Percentiles rank a stretch among this genome's conserved stretches.
Conservation (phyloP, 495 filamentous ascomycete species). For the Daldinia childiae region DNA sequence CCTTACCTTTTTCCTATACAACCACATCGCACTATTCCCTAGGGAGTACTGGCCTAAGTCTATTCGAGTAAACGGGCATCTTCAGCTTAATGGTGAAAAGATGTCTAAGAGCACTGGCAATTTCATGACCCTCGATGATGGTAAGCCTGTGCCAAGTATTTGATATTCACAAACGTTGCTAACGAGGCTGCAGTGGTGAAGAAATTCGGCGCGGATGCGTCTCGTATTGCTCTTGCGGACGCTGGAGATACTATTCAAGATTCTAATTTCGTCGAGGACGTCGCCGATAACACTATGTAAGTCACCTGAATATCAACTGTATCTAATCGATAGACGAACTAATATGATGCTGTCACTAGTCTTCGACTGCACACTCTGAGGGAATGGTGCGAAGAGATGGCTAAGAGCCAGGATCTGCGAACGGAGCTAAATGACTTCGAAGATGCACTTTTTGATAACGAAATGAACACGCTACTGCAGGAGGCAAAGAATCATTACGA, state of each 20-base stretch:
- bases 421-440: conserved; percentile 78
- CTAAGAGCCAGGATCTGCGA: conserved; percentile 75
- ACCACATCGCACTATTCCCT: conserved; percentile 89
- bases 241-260: conserved; percentile 94
- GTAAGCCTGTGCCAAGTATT: conserved; percentile 10
- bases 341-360: conserved; percentile 14
- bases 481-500: conserved; percentile 82
- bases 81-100: conserved; percentile 94
- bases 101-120: conserved; percentile 97
- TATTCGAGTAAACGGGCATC: conserved; percentile 88
- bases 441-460: conserved; percentile 91
- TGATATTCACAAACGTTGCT: background rate
- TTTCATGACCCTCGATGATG: conserved; percentile 88
- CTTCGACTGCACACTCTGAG: conserved; percentile 84
- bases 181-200: conserved; percentile 62
- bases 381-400: conserved; percentile 90
- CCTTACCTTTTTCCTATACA: conserved; percentile 96
- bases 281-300: conserved; percentile 85
- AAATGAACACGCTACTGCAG: conserved; percentile 83
- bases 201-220: conserved; percentile 95
- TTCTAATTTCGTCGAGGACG: conserved; percentile 96
- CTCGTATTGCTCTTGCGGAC: conserved; percentile 90
- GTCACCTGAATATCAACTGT: background rate
- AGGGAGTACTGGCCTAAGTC: conserved; percentile 85
- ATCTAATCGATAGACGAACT: background rate